phyloP scores from a whole-genome alignment of 2,329 filamentous ascomycete species.

The Verticillium nonalfalfae region DNA sequence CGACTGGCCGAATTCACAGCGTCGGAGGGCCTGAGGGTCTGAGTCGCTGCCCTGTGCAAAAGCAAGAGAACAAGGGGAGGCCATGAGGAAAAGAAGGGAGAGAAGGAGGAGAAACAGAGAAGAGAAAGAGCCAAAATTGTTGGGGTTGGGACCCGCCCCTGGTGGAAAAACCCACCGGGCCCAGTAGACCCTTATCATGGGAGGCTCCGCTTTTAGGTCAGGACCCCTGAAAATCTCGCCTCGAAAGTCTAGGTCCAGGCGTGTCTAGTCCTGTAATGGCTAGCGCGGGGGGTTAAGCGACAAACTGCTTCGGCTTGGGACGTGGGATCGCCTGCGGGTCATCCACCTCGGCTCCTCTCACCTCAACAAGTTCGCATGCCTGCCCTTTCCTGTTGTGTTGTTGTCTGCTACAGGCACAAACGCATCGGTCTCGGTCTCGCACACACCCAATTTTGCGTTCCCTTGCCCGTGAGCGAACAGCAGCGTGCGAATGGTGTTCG shows the following conservation, averaged over 20 bases:
- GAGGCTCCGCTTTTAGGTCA: not conserved
- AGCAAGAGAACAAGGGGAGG: not conserved
- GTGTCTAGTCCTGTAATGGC: not conserved
- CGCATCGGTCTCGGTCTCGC: not conserved
- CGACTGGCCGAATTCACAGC: not conserved
- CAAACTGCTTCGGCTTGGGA: conserved; percentile 1
- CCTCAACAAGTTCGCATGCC: not conserved
- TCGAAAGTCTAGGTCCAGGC: not conserved
- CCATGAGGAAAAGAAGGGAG: not conserved
- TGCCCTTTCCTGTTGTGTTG: not conserved
- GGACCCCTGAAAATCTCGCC: not conserved
- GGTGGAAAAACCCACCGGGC: not conserved
- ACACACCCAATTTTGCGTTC: not conserved
- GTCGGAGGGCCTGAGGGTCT: not conserved
- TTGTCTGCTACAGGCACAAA: not conserved
- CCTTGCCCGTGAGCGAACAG: not conserved
- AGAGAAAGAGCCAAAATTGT: not conserved
- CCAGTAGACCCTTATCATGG: not conserved
- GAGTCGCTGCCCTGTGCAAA: not conserved
- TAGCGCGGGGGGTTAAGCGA: not conserved
- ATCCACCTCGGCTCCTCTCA: not conserved
- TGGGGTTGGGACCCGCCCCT: not conserved
- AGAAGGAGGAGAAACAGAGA: conserved; percentile 1
- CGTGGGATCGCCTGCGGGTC: not conserved
- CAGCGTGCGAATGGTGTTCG: not conserved